Evolutionary conservation across 805 yeast genomes (phyloP), one percentile per base, ranked within the genome.

Genomic region (Ogataea corticis): DNA sequence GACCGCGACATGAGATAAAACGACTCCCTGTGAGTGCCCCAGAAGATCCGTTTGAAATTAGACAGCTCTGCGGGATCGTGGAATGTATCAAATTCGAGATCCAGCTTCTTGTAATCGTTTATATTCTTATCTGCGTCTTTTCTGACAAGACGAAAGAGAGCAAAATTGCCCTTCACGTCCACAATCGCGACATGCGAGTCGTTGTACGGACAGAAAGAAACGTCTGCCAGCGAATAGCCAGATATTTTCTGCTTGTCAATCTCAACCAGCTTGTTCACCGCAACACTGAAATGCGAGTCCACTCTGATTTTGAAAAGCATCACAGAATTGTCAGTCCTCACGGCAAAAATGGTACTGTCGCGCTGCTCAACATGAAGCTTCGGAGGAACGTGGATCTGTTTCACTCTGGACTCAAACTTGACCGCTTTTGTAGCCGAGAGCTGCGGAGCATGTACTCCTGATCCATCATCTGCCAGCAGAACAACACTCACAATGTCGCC

Each of bases 131-230:
- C 35, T 15, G 37, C 7, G 14, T 42, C 46, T 36, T 44, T 16
- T 11, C 34, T 40, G 10, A 41, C 14, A 14, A 68, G 47, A 13
- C 56, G 52, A 57, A 74, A 75, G 1, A 74, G 34, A 2, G 67
- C 68, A 71, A 82, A 77, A 42, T 76, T 73, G 0, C 88, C 88
- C 30, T 69, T 67, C 1, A 68, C 54, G 56, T 83, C 88, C 7
- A 80, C 59, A 1, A 74, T 56, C 0, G 71, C 73, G 49, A 80
- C 61, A 36, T 60, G 60, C 9, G 55, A 49, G 21, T 55, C 48
- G 36, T 73, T 68, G 62, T 64, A 67, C 0, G 81, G 80, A 45
- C 71, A 70, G 42, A 73, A 72, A 15, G 47, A 39, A 4, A 44
- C 62, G 58, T 80, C 80, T 1, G 80, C 71, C 42, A 72, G 63